Evolutionary conservation across 2,329 filamentous ascomycete genomes (phyloP).

Genomic region (Neofusicoccum sp.): DNA sequence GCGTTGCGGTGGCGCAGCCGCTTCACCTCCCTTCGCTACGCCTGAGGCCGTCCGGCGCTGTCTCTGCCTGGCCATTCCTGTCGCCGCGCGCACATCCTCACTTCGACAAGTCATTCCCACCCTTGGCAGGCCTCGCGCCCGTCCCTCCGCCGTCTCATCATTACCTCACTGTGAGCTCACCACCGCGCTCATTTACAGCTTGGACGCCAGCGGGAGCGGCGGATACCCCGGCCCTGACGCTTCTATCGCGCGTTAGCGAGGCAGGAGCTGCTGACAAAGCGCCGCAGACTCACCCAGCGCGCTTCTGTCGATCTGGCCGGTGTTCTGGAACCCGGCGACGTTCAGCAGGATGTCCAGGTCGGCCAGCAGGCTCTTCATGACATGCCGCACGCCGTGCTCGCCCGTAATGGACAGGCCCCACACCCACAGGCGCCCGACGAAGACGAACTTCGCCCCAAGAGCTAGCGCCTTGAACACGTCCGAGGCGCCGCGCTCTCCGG

Average conservation of each 20-base stretch:
- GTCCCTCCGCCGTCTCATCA: background rate
- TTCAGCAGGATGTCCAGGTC: slow-evolving; percentile 64
- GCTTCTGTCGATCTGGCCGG: slow-evolving; percentile 51
- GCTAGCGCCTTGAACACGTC: slow-evolving; percentile 63
- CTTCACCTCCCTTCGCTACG: slow-evolving; percentile 7
- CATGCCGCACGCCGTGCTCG: slow-evolving; percentile 60
- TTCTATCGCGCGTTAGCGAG: slow-evolving; percentile 19
- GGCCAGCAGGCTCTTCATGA: slow-evolving; percentile 60
- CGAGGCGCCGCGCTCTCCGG: slow-evolving; percentile 55
- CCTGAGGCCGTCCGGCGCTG: background rate
- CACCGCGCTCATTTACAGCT: slow-evolving; percentile 21
- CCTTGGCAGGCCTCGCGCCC: background rate
- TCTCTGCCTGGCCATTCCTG: background rate
- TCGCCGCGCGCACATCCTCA: slow-evolving; percentile 4
- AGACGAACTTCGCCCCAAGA: slow-evolving; percentile 61
- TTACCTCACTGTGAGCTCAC: background rate
- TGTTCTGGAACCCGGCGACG: slow-evolving; percentile 54
- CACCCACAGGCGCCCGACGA: slow-evolving; percentile 60
- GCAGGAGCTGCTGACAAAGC: background rate
- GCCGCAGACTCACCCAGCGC: slow-evolving; percentile 25
- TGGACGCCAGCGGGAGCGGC: slow-evolving; percentile 26
- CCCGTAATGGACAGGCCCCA: slow-evolving; percentile 61
- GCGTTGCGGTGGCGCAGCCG: background rate
- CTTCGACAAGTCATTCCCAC: background rate
- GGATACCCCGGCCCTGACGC: slow-evolving; percentile 27